Evolutionary conservation across 2,329 filamentous ascomycete genomes (phyloP), one percentile per base, ranked within the genome.

Genomic region (Sphaerulina musiva): DNA sequence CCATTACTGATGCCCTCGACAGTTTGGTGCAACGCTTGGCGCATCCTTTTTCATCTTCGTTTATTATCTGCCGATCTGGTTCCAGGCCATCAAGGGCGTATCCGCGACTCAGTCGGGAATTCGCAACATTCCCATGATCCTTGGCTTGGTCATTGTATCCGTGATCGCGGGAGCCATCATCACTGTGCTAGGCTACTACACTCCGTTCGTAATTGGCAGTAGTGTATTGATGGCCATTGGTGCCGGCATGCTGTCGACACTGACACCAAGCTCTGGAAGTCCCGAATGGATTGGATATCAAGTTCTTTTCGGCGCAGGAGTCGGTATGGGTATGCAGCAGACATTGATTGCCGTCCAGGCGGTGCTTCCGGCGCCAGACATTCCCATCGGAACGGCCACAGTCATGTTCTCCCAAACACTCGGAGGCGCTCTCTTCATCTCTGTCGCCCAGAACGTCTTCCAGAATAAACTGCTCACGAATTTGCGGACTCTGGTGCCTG

Each of bases 381-480:
- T 77, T 8, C 68, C 76, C n/a, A 73, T 75, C 34, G 75, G 73
- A 32, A 76, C 74, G 1, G 72, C 75, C 6, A 69, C 75, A 44
- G 72, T 76, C 62, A 76, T 78, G 70, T 76, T 77, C 63, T 59
- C 64, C 6, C 74, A 77, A 56, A 75, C 72, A 0, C 69, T 78
- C 8, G 75, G 75, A 38, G 75, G 76, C 29, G 73, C 74, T 8
- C 67, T 78, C 23, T 76, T 77, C 66, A 73, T 77, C 58, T 73
- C 72, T 12, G 74, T 77, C 12, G 76, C 67, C 23, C 75, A 78
- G 17, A 78, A 77, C 61, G 73, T 78, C 52, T 77, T 77, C 68
- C 74, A 72, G 43, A 78, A 78, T 65, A 67, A 72, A 53, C 72
- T 78, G 8, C 68, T 77, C 56, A 69, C 70, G 57, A 73, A 74